phyloP scores from a whole-genome alignment of 305 asterid species.

The Petunia hybrid region DNA sequence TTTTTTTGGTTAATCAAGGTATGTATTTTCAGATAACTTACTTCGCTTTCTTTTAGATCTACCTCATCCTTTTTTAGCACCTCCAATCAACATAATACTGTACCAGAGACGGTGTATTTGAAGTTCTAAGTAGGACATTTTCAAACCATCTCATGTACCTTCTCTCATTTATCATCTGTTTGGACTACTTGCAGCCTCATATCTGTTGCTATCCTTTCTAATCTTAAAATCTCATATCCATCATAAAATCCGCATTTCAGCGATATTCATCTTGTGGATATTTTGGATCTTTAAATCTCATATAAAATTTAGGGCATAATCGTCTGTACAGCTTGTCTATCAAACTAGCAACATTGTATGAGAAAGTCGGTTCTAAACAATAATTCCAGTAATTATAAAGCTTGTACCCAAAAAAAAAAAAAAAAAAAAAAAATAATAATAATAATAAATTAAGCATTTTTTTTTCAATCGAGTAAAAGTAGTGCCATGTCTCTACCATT shows the following conservation, averaged over 20 bases:
- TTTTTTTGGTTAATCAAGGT: no score
- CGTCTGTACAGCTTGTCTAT: background rate
- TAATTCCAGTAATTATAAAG: background rate
- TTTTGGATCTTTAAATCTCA: background rate
- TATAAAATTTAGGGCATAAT: background rate
- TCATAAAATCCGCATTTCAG: background rate
- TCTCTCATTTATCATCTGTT: background rate
- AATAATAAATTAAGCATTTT: conserved; percentile 27
- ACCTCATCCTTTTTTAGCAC: background rate
- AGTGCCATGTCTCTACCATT: conserved; percentile 58
- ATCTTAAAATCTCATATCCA: conserved; percentile 3
- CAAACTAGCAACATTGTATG: background rate
- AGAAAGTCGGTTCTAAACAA: conserved; percentile 12
- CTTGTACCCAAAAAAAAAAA: conserved; percentile 17
- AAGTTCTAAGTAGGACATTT: background rate
- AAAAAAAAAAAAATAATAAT: background rate
- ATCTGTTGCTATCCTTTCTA: background rate
- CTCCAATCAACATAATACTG: background rate
- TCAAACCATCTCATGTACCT: conserved; percentile 4
- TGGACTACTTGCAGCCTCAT: background rate
- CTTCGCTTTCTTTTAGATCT: background rate
- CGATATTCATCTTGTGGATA: background rate
- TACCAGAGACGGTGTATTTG: background rate
- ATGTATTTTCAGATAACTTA: background rate
- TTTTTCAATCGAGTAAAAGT: background rate